A percentile compares a stretch with the other conserved stretches of the same genome.
These are phyloP conservation scores for Ophiostoma himal-ulmi DNA, from an alignment of 2,329 filamentous ascomycete species.

Conservation along the genomic window DNA sequence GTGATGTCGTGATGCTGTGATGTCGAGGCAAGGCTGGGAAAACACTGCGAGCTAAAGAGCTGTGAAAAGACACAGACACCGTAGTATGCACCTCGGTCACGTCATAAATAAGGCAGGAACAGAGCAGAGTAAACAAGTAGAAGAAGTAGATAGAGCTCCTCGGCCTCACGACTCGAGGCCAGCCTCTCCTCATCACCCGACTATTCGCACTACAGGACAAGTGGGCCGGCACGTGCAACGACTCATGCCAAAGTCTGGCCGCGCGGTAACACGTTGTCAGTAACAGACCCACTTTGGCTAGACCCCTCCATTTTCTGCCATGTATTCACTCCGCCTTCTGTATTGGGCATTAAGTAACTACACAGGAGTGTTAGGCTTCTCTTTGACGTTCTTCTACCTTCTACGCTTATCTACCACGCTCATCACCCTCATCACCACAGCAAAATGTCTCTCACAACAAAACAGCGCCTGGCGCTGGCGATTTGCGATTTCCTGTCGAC, in stretches of 20 bases:
- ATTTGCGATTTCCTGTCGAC: slow-evolving; percentile 91
- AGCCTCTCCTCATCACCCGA: neutral
- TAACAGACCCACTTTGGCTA: neutral
- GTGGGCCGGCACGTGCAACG: neutral
- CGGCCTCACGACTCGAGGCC: neutral
- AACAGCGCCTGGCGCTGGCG: slow-evolving; percentile 89
- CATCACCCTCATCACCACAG: neutral
- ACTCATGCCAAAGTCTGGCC: neutral
- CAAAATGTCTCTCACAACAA: slow-evolving; percentile 42
- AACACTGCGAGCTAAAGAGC: neutral
- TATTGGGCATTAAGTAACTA: neutral
- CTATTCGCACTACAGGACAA: neutral
- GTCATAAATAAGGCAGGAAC: neutral
- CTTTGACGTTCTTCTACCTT: neutral
- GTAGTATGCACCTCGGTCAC: neutral
- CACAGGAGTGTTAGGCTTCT: neutral
- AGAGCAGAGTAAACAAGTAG: slow-evolving; percentile 1
- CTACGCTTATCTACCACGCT: neutral
- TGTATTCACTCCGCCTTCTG: neutral
- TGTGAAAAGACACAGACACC: neutral
- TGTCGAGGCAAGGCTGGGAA: neutral
- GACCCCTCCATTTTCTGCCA: slow-evolving; percentile 8
- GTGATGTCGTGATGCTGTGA: neutral
- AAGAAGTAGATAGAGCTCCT: neutral
- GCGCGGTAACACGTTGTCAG: neutral